phyloP scores from a whole-genome alignment of 108 stramenopile genomes.

The Nitzschia sp. region DNA sequence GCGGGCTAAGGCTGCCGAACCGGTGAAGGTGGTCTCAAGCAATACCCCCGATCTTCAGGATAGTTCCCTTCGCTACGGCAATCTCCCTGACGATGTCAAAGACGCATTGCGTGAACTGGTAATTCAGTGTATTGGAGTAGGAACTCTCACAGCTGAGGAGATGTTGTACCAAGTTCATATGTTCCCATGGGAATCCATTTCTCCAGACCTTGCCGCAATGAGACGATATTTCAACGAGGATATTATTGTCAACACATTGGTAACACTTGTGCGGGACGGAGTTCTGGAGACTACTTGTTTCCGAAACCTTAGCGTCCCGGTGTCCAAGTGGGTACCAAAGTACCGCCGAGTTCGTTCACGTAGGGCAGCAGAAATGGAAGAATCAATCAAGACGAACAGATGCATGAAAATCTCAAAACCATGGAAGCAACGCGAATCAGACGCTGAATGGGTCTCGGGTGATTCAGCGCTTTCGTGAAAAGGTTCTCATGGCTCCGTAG shows the following conservation, averaged over 20 bases:
- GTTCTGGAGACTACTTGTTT: constrained; percentile 49
- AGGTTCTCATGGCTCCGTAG: background rate
- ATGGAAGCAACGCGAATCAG: constrained; percentile 50
- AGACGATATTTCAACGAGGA: constrained; percentile 58
- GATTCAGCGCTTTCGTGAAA: background rate
- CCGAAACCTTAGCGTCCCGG: constrained; percentile 21
- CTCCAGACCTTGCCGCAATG: constrained; percentile 43
- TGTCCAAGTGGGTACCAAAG: constrained; percentile 40
- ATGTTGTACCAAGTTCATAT: constrained; percentile 57
- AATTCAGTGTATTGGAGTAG: constrained; percentile 42
- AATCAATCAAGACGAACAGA: constrained; percentile 35
- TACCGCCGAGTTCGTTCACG: constrained; percentile 19
- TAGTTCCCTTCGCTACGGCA: constrained; percentile 18
- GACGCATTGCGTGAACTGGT: constrained; percentile 58
- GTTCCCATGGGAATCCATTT: constrained; percentile 51
- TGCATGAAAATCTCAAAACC: constrained; percentile 78
- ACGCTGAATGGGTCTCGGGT: constrained; percentile 25
- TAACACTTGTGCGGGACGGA: constrained; percentile 64
- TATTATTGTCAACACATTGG: constrained; percentile 53
- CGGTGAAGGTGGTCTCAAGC: constrained; percentile 21
- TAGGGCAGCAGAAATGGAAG: constrained; percentile 26
- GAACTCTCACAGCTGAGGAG: constrained; percentile 57
- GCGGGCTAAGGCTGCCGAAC: constrained; percentile 19
- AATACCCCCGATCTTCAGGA: constrained; percentile 14
- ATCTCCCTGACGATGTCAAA: constrained; percentile 24